phyloP scores from a whole-genome alignment of 768 basidiomycete species.

The Mycena galopus region DNA sequence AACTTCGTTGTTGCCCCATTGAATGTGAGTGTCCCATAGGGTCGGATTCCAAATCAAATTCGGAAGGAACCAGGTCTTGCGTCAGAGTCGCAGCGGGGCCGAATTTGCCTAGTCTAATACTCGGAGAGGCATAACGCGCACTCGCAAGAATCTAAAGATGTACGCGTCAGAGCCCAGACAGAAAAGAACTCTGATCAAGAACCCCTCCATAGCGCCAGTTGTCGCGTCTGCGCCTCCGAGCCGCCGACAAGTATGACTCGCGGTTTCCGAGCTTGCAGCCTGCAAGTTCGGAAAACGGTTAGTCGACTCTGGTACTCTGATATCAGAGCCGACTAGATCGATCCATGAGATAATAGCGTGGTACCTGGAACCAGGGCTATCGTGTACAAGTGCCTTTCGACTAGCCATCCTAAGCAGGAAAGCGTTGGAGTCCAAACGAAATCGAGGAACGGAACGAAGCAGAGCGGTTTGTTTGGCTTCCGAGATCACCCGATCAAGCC shows the following conservation, averaged over 20 bases:
- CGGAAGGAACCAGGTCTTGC: not conserved
- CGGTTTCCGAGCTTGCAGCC: too few relatives aligned
- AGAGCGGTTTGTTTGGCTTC: not conserved
- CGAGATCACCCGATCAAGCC: not conserved
- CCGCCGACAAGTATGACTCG: not conserved
- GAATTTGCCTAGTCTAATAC: not conserved
- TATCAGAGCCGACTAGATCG: too few relatives aligned
- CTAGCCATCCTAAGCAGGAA: not conserved
- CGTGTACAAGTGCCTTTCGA: too few relatives aligned
- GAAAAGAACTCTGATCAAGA: not conserved
- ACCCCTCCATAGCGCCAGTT: not conserved
- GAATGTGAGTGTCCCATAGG: too few relatives aligned
- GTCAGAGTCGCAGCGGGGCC: not conserved
- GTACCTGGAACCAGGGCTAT: too few relatives aligned
- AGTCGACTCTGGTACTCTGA: too few relatives aligned
- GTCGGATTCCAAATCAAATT: too few relatives aligned
- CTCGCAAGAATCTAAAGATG: not conserved
- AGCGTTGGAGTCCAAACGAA: not conserved
- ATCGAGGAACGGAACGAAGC: not conserved
- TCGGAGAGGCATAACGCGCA: not conserved
- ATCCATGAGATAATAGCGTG: too few relatives aligned
- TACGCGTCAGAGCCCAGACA: not conserved
- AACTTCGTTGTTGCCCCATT: too few relatives aligned
- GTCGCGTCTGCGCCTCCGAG: not conserved
- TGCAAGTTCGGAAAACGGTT: too few relatives aligned